Percentiles rank a stretch among this genome's conserved stretches.
phyloP scores from a whole-genome alignment of 176 grass and related monocot genomes.

The Urochloa ruziziensis region DNA sequence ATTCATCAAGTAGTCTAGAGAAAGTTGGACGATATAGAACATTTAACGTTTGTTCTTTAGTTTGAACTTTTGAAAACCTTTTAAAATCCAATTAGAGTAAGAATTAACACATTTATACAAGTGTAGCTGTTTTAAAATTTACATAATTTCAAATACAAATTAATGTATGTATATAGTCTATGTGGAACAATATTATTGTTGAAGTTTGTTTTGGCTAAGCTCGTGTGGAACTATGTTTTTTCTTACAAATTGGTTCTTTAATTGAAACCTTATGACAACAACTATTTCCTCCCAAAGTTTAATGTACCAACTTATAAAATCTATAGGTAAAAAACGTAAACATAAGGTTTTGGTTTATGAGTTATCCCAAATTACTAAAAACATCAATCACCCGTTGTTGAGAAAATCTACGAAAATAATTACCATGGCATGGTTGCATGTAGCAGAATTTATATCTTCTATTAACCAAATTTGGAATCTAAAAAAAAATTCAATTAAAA shows the following conservation, averaged over 20 bases:
- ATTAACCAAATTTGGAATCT: background rate
- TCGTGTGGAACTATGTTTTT: background rate
- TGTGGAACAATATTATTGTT: too few relatives aligned
- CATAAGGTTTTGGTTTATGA: background rate
- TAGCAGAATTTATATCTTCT: background rate
- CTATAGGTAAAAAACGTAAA: too few relatives aligned
- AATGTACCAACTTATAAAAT: too few relatives aligned
- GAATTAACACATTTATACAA: background rate
- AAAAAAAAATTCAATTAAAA: too few relatives aligned
- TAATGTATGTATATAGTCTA: background rate
- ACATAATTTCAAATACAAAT: background rate
- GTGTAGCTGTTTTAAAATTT: background rate
- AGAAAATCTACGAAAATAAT: background rate
- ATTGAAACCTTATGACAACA: too few relatives aligned
- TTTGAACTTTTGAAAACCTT: background rate
- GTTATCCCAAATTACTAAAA: background rate
- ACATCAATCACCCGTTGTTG: background rate
- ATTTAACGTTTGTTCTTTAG: background rate
- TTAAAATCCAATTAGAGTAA: background rate
- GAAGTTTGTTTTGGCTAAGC: too few relatives aligned
- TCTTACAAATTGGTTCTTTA: background rate
- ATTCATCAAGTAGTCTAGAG: background rate
- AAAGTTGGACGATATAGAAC: background rate
- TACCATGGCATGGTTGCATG: background rate
- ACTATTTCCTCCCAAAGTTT: too few relatives aligned